phyloP scores from a whole-genome alignment of 129 eudicot genomes.

The Tagetes erecta region DNA sequence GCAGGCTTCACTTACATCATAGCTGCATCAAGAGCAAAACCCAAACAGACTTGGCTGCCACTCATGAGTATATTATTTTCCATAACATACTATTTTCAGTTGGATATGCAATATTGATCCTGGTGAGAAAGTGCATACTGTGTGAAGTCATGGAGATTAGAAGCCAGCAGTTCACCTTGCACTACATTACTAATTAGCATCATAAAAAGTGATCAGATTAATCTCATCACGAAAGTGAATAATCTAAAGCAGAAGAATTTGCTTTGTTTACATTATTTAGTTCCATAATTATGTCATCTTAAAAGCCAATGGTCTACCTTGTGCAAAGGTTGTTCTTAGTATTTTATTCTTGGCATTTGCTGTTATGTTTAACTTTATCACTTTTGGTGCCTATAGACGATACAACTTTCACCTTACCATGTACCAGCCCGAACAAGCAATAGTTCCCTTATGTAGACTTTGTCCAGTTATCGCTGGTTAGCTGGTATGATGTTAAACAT shows the following conservation, averaged over 20 bases:
- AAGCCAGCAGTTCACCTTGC: background rate
- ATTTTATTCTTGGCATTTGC: slow-evolving; percentile 17
- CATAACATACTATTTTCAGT: background rate
- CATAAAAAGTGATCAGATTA: slow-evolving; percentile 4
- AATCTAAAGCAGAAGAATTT: background rate
- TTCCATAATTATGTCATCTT: slow-evolving; percentile 20
- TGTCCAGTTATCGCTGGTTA: slow-evolving; percentile 4
- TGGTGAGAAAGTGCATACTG: background rate
- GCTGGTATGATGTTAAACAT: slow-evolving; percentile 9
- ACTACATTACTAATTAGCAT: background rate
- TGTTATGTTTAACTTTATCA: slow-evolving; percentile 2
- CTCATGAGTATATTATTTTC: slow-evolving; percentile 6
- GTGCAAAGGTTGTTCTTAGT: background rate
- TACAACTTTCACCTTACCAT: slow-evolving; percentile 4
- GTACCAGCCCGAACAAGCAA: background rate
- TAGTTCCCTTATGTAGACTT: background rate
- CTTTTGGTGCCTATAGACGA: slow-evolving; percentile 12
- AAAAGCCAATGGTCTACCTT: slow-evolving; percentile 8
- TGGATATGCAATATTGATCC: background rate
- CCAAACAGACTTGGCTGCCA: background rate
- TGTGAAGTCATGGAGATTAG: background rate
- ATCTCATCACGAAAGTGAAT: slow-evolving; percentile 14
- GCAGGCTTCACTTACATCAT: too few relatives aligned
- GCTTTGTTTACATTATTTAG: background rate
- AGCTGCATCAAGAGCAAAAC: slow-evolving; percentile 13